Base-by-base conservation (phyloP, 768 basidiomycete genomes). In the Hericium rajendrae region DNA sequence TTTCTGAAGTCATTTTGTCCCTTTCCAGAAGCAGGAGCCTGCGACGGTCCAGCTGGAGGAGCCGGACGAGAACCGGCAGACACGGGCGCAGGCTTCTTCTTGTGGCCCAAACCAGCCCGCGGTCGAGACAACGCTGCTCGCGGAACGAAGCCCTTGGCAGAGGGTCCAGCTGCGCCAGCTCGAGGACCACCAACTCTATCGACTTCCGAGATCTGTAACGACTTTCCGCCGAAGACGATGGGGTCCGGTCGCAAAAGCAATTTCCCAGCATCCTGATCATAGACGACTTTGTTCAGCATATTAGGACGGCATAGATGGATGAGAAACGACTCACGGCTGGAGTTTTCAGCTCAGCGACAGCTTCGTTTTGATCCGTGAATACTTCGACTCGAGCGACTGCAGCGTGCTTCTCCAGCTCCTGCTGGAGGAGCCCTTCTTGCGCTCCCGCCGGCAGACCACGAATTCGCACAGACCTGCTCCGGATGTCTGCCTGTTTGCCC, bases 391-490 rank as follows among this genome's bases (percentile, higher is more conserved):
- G 82, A 53, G 80, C 83, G 41, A 91, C 79, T 2, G 73, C 69
- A 0, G 81, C 81, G 41, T 87, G 68, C 70, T 92, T 95, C 68
- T 94, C 91, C 4, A 99, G 72, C 0, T 76, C 73, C 74, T 98
- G 97, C 64, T 99, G 95, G 24, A 99, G 70, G 1, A 98, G 73
- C 2, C 90, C 95, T 67, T 98, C 97, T 66, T 97, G 91, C 4
- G 91, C 84, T 10, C 74, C 81, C 2, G 79, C 66, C 0, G 91
- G 91, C 20, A 99, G 76, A 53, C 85, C 85, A 20, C 77, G 80
- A 53, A 97, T 73, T 9, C 88, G 83, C 8, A 98, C 76, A 18
- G 88, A 89, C 16, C 91, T 83, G 60, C 74, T 83, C 50, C 79
- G 80, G 6, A 74, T 70, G 55, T 87, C 90, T 12, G 77, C 79